phyloP scores from a whole-genome alignment of 2,329 filamentous ascomycete genomes.

The Elsinoe necatrix region DNA sequence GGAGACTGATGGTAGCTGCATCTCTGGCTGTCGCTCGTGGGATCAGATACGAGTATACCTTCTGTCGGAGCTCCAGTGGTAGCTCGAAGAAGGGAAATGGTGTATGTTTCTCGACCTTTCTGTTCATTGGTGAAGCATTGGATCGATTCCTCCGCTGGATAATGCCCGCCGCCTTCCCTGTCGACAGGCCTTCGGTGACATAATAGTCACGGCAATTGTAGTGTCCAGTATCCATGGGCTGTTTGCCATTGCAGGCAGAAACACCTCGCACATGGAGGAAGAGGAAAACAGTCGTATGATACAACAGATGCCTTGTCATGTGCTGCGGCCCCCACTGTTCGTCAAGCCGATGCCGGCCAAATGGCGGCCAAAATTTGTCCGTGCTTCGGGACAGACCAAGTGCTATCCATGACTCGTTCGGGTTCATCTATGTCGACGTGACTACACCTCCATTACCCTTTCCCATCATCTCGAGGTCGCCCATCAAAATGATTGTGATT shows the following conservation, averaged over 20 bases:
- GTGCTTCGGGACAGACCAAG: neutral
- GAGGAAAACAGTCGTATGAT: neutral
- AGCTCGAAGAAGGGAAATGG: constrained; percentile 30
- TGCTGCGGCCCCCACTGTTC: neutral
- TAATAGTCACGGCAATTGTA: constrained; percentile 33
- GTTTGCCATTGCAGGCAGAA: neutral
- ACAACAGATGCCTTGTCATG: neutral
- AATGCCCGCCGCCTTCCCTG: neutral
- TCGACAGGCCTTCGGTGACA: constrained; percentile 16
- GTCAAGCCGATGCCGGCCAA: constrained; percentile 1
- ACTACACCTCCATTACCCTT: neutral
- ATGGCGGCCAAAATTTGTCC: neutral
- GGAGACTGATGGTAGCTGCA: neutral
- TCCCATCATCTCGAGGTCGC: constrained; percentile 1
- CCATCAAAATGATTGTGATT: constrained; percentile 1
- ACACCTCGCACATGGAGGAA: neutral
- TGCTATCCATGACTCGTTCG: constrained; percentile 1
- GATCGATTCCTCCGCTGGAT: neutral
- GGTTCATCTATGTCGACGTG: neutral
- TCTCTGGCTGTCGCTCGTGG: constrained; percentile 30
- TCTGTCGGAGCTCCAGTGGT: constrained; percentile 37
- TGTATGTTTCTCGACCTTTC: neutral
- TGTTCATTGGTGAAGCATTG: constrained; percentile 16
- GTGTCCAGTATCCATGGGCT: constrained; percentile 28
- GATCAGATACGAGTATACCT: constrained; percentile 36